Base-by-base conservation (phyloP, 345 rosid genomes). In the Eutrema yunnanense region DNA sequence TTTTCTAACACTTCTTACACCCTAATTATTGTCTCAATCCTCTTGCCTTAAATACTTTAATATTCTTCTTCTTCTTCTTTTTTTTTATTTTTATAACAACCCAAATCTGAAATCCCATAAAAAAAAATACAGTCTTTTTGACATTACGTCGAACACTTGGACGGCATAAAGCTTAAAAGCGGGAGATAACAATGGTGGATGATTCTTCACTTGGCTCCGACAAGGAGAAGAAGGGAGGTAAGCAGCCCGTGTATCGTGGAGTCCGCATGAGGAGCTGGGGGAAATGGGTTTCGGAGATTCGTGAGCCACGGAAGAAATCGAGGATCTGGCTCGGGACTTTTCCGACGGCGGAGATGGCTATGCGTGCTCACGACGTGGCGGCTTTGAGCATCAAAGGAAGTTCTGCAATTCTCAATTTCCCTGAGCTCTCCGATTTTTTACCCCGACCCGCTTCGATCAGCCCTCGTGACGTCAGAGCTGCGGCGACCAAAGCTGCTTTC, bases 291-390 rank as follows among this genome's bases (percentile, higher is more conserved):
- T 93, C 98, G 10, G 98, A 93, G 88, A 93, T 93, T 82, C 84
- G 98, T 6, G 92, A 93, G 73, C 98, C 98, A 27, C 72, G 97
- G 50, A 93, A 93, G 82, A 93, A 93, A 78, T 87, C 72, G 50
- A 84, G 98, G 80, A 93, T 93, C 88, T 93, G 98, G 98, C 88
- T 93, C 1, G 98, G 98, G 3, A 93, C 98, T 16, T 93, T 93
- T 76, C 77, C 86, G 43, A 90, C 90, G 10, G 84, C 98, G 0
- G 94, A 93, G 80, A 93, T 93, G 98, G 98, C 98, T 2, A 96
- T 96, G 67, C 92, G 98, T 41, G 98, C 98, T 2, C 98, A 93
- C 36, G 98, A 93, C 84, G 98, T 93, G 34, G 98, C 98, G n/a
- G 90, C 97, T 32, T 51, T 90, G 29, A 83, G 80, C 81, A 87